Conservation (phyloP, 441 rosid species). For the Arabidopsis lyrata region DNA sequence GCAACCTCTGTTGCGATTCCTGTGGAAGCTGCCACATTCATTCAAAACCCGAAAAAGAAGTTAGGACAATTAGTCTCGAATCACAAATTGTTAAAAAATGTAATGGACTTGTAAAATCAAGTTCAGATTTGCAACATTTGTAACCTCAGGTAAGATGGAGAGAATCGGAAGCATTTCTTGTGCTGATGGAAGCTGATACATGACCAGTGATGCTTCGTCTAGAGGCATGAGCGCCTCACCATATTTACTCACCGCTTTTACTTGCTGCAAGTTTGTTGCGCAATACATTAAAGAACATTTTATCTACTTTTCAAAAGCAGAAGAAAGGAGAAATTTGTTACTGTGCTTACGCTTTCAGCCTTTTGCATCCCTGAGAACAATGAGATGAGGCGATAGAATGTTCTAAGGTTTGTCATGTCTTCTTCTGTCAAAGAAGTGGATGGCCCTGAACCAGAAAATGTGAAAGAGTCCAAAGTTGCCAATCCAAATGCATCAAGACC, state of each 20-base stretch:
- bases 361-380: constrained; percentile 64
- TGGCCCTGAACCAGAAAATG: constrained; percentile 55
- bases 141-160: constrained; percentile 83
- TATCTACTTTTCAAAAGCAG: not conserved
- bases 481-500: constrained; percentile 94
- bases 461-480: constrained; percentile 73
- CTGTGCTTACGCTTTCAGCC: constrained; percentile 48
- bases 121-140: not conserved
- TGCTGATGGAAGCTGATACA: constrained; percentile 65
- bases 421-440: constrained; percentile 70
- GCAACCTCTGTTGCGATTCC: constrained; percentile 76
- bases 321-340: constrained; percentile 38
- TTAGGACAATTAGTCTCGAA: not conserved
- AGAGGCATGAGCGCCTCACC: constrained; percentile 46
- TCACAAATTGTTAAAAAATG: not conserved
- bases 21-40: constrained; percentile 71
- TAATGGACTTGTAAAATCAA: not conserved
- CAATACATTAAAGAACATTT: not conserved
- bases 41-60: not conserved
- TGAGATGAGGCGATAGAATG: constrained; percentile 67
- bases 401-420: constrained; percentile 76
- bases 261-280: constrained; percentile 52
- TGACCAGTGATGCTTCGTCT: constrained; percentile 51
- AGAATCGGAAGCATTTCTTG: constrained; percentile 73
- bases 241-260: constrained; percentile 36